Base-by-base conservation (phyloP, 371 early-diverging fungal species). In the Homolaphlyctis polyrhiza region DNA sequence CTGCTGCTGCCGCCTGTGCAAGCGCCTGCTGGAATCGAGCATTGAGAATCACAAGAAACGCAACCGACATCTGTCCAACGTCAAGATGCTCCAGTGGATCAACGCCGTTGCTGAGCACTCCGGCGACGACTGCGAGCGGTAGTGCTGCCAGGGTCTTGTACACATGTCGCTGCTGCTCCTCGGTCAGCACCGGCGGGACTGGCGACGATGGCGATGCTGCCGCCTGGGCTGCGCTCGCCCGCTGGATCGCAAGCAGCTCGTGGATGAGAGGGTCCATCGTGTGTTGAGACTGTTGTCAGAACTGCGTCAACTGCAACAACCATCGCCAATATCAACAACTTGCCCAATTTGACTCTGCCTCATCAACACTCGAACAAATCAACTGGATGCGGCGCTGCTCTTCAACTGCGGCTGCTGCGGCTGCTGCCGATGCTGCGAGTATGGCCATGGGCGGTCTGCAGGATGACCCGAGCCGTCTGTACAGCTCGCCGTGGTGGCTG, bases 21-120 rank as follows among this genome's bases (percentile, higher is more conserved):
- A 78, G 58, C 1, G 70, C 49, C 25, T 69, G 62, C 36, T 66
- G 67, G 43, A 79, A 58, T 27, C 80, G 75, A 25, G 72, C 61
- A 14, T 65, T 72, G 83, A 90, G 73, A 49, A 89, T 83, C 61
- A 77, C 80, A 4, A 84, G 68, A 66, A 84, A 90, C 33, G 78
- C 83, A 23, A 87, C 68, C 32, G 83, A 81, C 58, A 84, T 76
- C 2, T 36, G 29, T 6, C 60, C 63, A 29, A 87, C 87, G 58
- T 84, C 75, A 36, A 90, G 69, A 16, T 75, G 63, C n/a, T 76
- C 78, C 5, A 88, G 62, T 4, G 87, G 88, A 70, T 87, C 87
- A 4, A 65, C 59, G 35, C 77, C 71, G 33, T 76, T 78, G 14
- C 74, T 60, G 6, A 81, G 66, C 16, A 34, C 16, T 6, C 13